These are phyloP conservation scores for Apiospora marii DNA, from an alignment of 2,329 filamentous ascomycete genomes.

Conservation along the genomic window DNA sequence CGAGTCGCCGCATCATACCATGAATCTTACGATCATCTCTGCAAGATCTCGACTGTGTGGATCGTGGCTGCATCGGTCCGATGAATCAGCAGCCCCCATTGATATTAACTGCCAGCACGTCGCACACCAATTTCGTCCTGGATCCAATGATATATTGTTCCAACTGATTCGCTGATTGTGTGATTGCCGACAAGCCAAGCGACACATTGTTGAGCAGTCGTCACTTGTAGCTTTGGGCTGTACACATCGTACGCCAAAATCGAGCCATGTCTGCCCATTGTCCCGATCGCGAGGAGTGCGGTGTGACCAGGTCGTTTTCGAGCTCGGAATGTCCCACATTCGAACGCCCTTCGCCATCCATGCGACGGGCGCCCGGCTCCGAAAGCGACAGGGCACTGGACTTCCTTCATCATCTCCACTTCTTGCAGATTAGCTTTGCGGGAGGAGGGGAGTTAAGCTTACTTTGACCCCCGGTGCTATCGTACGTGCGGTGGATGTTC, in stretches of 20 bases:
- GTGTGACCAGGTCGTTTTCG: not conserved
- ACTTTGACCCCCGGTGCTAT: not conserved
- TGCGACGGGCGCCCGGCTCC: not conserved
- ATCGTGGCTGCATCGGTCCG: constrained; percentile 7
- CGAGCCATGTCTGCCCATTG: constrained; percentile 13
- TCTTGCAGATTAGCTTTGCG: constrained; percentile 19
- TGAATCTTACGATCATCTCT: constrained; percentile 14
- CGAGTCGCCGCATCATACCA: constrained; percentile 7
- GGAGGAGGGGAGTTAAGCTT: constrained; percentile 22
- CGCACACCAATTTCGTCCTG: not conserved
- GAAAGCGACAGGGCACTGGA: not conserved
- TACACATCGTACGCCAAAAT: not conserved
- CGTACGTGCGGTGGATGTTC: not conserved
- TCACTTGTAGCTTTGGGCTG: not conserved
- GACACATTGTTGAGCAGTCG: not conserved
- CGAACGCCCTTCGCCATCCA: not conserved
- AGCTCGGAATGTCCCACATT: not conserved
- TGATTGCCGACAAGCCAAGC: not conserved
- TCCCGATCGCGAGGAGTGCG: not conserved
- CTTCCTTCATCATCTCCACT: not conserved
- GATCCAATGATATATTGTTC: not conserved
- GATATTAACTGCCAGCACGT: not conserved
- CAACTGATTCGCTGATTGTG: not conserved
- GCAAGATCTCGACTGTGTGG: not conserved
- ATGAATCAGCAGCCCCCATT: not conserved